Conservation (phyloP, 495 filamentous ascomycete genomes). For the Penicillium angulare region DNA sequence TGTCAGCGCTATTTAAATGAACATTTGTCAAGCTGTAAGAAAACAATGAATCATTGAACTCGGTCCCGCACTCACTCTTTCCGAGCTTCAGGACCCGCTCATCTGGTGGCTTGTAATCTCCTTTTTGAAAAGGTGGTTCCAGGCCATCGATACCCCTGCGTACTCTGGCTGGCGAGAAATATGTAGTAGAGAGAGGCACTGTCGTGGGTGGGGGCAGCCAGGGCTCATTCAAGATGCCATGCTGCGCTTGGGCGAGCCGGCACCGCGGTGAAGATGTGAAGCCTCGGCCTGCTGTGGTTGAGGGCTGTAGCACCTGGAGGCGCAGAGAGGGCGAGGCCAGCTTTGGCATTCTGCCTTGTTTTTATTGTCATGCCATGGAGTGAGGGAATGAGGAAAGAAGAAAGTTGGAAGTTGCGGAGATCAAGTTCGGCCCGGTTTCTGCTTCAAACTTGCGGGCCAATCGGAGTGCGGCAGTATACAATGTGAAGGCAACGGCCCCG, state of each 20-base stretch:
- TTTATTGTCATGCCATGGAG: conserved; percentile 18
- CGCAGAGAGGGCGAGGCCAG: conserved; percentile 18
- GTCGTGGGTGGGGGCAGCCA: conserved; percentile 24
- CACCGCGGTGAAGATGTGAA: conserved; percentile 28
- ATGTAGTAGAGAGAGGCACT: conserved; percentile 13
- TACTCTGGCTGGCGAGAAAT: conserved; percentile 24
- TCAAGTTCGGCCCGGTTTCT: conserved; percentile 5
- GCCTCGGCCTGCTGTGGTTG: conserved; percentile 10
- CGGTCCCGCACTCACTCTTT: conserved; percentile 59
- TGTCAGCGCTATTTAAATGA: not conserved
- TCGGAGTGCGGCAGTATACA: conserved; percentile 20
- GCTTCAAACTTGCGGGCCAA: conserved; percentile 16
- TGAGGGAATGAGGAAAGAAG: not conserved
- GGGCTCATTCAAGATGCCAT: conserved; percentile 32
- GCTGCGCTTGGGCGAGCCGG: conserved; percentile 30
- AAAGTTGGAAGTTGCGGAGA: conserved; percentile 15
- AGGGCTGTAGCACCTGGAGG: conserved; percentile 1
- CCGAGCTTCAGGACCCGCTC: conserved; percentile 86
- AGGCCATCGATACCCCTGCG: conserved; percentile 17
- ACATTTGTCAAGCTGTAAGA: not conserved
- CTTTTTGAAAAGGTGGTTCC: conserved; percentile 7
- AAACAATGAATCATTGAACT: too few relatives aligned
- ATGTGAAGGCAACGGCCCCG: conserved; percentile 1
- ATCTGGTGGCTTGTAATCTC: conserved; percentile 56
- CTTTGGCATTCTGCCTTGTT: conserved; percentile 35